Conservation (phyloP, 2,329 filamentous ascomycete species). For the Tolypocladium guangdongense region DNA sequence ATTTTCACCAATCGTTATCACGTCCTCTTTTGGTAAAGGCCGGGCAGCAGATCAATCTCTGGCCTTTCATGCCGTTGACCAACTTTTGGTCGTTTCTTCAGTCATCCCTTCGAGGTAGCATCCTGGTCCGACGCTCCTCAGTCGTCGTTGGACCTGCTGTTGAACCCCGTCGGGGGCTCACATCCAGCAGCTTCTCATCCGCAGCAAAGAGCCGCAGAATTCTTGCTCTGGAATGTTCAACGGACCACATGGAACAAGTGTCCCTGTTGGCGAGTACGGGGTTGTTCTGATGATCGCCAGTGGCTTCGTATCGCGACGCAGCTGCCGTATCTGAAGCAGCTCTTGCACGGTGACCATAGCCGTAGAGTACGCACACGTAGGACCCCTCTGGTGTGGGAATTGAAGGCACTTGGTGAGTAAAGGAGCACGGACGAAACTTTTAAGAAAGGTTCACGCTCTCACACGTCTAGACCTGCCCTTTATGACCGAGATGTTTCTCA, state of each 20-base stretch:
- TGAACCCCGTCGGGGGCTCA: background rate
- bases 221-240: conserved; percentile 16
- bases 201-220: background rate
- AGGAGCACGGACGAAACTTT: too few relatives aligned
- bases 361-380: conserved; percentile 12
- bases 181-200: background rate
- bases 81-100: background rate
- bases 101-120: background rate
- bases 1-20: too few relatives aligned
- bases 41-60: background rate
- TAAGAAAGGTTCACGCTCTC: too few relatives aligned
- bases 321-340: conserved; percentile 21
- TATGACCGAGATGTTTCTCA: conserved; percentile 1
- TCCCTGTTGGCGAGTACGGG: conserved; percentile 15
- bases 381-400: conserved; percentile 23
- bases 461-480: conserved; percentile 2
- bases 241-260: conserved; percentile 18
- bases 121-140: background rate
- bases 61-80: background rate
- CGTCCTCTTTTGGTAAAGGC: background rate
- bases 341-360: conserved; percentile 23
- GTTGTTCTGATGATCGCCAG: conserved; percentile 21
- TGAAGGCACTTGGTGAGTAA: conserved; percentile 12
- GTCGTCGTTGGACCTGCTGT: background rate
- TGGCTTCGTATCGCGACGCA: conserved; percentile 22